Conservation (phyloP, 2,329 filamentous ascomycete genomes). For the Verticillium isaacii region DNA sequence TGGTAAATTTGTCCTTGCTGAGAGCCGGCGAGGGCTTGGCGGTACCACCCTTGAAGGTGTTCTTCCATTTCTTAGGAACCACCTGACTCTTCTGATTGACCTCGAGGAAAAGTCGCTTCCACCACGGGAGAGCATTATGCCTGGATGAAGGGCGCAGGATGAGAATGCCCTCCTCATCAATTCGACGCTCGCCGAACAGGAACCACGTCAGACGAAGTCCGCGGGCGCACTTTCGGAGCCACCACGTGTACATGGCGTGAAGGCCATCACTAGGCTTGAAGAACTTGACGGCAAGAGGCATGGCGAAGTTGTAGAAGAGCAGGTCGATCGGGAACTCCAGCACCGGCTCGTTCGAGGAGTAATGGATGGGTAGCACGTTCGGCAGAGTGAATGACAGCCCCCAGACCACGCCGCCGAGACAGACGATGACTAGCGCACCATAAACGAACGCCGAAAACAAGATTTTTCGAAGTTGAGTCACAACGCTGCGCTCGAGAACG, state of each 20-base stretch:
- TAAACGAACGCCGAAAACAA: slow-evolving; percentile 95
- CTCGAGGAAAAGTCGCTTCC: slow-evolving; percentile 41
- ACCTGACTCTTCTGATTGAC: slow-evolving; percentile 36
- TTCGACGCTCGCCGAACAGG: slow-evolving; percentile 76
- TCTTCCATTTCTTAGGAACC: slow-evolving; percentile 52
- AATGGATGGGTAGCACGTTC: slow-evolving; percentile 81
- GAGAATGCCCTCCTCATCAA: slow-evolving; percentile 76
- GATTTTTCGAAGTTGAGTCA: slow-evolving; percentile 92
- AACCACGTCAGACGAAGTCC: slow-evolving; percentile 82
- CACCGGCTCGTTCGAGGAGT: slow-evolving; percentile 87
- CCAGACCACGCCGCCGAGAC: slow-evolving; percentile 94
- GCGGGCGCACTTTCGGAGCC: slow-evolving; percentile 85
- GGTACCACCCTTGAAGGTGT: slow-evolving; percentile 45
- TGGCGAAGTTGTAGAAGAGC: slow-evolving; percentile 93
- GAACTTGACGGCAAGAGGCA: slow-evolving; percentile 79
- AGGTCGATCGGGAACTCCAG: slow-evolving; percentile 93
- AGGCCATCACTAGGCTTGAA: slow-evolving; percentile 82
- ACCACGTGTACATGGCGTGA: slow-evolving; percentile 88
- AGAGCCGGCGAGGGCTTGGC: slow-evolving; percentile 35
- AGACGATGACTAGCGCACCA: slow-evolving; percentile 85
- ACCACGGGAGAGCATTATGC: slow-evolving; percentile 27
- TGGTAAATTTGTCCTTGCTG: slow-evolving; percentile 27
- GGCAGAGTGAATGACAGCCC: slow-evolving; percentile 65
- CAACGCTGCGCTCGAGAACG: slow-evolving; percentile 87
- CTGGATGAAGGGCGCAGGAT: slow-evolving; percentile 34